Evolutionary conservation across 2,329 filamentous ascomycete species (phyloP), one percentile per base, ranked within the genome.

Genomic region (Curvularia hawaiiensis): DNA sequence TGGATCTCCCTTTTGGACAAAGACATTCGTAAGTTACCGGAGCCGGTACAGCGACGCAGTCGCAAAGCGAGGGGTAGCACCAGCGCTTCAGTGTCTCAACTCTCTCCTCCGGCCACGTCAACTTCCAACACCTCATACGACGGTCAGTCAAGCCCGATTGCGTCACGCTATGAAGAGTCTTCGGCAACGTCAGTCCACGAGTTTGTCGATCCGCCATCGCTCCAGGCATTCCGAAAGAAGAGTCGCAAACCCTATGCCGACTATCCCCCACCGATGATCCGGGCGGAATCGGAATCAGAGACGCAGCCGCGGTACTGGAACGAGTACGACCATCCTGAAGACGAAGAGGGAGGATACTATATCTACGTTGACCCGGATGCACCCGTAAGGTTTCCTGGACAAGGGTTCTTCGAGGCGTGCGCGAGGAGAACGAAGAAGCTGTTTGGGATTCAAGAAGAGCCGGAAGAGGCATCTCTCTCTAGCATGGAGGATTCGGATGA

Each of bases 281-380:
- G 64, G 44, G 56, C 62, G 20, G 63, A 72, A 16, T 40, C 54
- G 11, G 67, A 67, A 35, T 59, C 62, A 1, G 61, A 65, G 33
- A 48, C 59, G 30, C 59, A 59, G 33, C 67, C 77, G 65, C 58
- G 74, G 50, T 95, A 94, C 71, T 96, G 91, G 91, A 94, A 91
- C 74, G 91, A 96, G 74, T 95, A 94, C 74, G 91, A 96, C 64
- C 79, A 93, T 71, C 90, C 90, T 9, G 92, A 91, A 71, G 78
- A 77, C 11, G 86, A 83, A 3, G 78, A 82, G 14, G 82, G 86
- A 20, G 83, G 85, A 35, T 84, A 83, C 30, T 95, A 92, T 73
- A 88, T 95, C 64, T 92, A 91, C 67, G 80, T 94, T 58, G 84
- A 93, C 69, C 90, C 90, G 0, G 83, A 91, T 64, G 84, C 84